A percentile compares a stretch with the other conserved stretches of the same genome.
Conservation (phyloP, 257 asterid genomes). For the Capsicum rhomboideum region DNA sequence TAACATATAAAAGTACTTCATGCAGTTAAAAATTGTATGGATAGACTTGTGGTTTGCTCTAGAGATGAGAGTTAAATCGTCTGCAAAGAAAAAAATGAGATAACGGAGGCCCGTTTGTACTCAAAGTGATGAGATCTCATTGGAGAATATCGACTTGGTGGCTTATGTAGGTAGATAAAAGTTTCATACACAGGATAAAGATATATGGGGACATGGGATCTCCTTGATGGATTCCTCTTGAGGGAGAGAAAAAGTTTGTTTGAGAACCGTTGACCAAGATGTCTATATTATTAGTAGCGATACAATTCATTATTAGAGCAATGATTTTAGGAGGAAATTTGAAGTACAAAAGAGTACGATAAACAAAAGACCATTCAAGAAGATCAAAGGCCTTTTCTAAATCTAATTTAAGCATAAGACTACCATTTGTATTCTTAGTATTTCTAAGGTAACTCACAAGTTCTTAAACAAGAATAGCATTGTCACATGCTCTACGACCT, state of each 20-base stretch:
- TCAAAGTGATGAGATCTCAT: background rate
- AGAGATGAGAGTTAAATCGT: background rate
- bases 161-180: background rate
- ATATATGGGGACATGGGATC: too few species aligned
- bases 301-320: background rate
- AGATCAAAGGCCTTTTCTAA: background rate
- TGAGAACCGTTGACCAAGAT: background rate
- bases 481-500: background rate
- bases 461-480: background rate
- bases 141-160: background rate
- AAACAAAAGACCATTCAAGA: background rate
- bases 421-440: background rate
- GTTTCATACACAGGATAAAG: too few species aligned
- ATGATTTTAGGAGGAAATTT: too few species aligned
- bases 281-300: background rate
- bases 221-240: too few species aligned
- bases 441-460: background rate
- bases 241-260: too few species aligned
- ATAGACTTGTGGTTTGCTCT: background rate
- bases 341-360: too few species aligned
- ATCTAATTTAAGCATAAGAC: background rate
- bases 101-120: fast-evolving
- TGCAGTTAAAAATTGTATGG: fast-evolving
- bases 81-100: background rate
- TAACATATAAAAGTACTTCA: background rate